A percentile compares a stretch with the other conserved stretches of the same genome.
Conservation (phyloP, 768 basidiomycete species). For the Termitomyces sp. region DNA sequence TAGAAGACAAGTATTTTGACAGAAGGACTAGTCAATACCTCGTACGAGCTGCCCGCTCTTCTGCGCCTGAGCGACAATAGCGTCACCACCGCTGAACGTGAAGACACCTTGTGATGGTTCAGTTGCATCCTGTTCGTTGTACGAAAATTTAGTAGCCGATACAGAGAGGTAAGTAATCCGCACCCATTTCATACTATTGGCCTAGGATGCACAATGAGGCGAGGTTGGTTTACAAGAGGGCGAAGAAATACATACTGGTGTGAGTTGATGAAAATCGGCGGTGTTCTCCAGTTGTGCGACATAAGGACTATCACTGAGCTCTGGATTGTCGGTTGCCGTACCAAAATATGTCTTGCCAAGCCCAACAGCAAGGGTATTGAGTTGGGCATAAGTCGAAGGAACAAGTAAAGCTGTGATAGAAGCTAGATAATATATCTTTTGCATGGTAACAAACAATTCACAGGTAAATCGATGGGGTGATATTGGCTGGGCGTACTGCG, state of each 20-base stretch:
- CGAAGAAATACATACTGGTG: slow-evolving; percentile 32
- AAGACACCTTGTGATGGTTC: slow-evolving; percentile 47
- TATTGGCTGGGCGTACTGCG: neutral
- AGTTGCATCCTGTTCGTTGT: slow-evolving; percentile 42
- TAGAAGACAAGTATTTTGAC: neutral
- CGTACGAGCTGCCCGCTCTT: slow-evolving; percentile 46
- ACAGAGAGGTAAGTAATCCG: neutral
- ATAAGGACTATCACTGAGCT: slow-evolving; percentile 43
- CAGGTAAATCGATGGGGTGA: neutral
- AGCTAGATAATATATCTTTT: neutral
- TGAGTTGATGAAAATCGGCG: slow-evolving; percentile 45
- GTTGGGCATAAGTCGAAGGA: neutral
- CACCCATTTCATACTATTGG: slow-evolving; percentile 64
- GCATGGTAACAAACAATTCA: neutral
- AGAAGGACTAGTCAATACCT: slow-evolving; percentile 22
- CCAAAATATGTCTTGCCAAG: slow-evolving; percentile 51
- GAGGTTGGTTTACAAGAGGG: neutral
- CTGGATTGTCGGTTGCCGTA: slow-evolving; percentile 48
- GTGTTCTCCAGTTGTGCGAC: slow-evolving; percentile 37
- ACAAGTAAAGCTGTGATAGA: neutral
- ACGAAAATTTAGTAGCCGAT: neutral
- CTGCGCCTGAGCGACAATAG: slow-evolving; percentile 42
- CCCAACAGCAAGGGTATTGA: slow-evolving; percentile 35
- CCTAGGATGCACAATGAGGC: slow-evolving; percentile 17
- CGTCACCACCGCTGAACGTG: slow-evolving; percentile 46